Conservation (phyloP, 768 basidiomycete species). For the Hebeloma cylindrosporum region DNA sequence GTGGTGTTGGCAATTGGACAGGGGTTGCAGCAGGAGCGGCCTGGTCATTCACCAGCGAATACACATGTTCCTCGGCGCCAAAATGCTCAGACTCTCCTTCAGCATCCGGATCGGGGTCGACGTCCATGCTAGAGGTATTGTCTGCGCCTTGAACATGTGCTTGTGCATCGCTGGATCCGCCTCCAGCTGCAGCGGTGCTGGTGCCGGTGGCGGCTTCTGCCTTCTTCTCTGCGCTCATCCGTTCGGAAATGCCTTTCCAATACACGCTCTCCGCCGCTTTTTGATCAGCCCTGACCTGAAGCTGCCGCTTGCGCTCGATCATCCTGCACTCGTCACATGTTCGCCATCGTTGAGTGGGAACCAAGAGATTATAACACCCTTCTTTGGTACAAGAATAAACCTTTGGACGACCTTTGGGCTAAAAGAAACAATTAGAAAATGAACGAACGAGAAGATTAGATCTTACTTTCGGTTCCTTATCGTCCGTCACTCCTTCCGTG, state of each 20-base stretch:
- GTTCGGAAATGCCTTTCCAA: slow-evolving; percentile 9
- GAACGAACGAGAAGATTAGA: neutral
- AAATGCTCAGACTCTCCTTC: slow-evolving; percentile 8
- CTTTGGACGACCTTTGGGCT: slow-evolving; percentile 17
- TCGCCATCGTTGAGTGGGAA: slow-evolving; percentile 45
- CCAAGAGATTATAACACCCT: slow-evolving; percentile 44
- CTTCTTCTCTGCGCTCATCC: slow-evolving; percentile 6
- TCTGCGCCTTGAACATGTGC: no score
- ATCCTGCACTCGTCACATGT: slow-evolving; percentile 48
- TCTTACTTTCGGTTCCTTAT: no score
- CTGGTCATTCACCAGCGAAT: neutral
- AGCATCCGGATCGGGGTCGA: slow-evolving; percentile 9
- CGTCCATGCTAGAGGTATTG: no score
- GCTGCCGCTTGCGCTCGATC: slow-evolving; percentile 29
- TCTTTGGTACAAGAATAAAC: slow-evolving; percentile 38
- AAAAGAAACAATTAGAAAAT: no score
- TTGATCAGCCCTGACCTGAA: slow-evolving; percentile 14
- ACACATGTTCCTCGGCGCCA: slow-evolving; percentile 4
- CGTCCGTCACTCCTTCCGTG: no score
- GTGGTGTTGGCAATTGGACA: neutral
- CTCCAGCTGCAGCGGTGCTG: neutral
- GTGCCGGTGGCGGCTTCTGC: neutral
- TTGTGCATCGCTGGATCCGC: neutral
- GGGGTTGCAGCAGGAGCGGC: neutral
- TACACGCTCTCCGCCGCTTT: slow-evolving; percentile 6